Base-by-base conservation (phyloP, 108 stramenopile genomes). In the Cylindrotheca fusiformis region DNA sequence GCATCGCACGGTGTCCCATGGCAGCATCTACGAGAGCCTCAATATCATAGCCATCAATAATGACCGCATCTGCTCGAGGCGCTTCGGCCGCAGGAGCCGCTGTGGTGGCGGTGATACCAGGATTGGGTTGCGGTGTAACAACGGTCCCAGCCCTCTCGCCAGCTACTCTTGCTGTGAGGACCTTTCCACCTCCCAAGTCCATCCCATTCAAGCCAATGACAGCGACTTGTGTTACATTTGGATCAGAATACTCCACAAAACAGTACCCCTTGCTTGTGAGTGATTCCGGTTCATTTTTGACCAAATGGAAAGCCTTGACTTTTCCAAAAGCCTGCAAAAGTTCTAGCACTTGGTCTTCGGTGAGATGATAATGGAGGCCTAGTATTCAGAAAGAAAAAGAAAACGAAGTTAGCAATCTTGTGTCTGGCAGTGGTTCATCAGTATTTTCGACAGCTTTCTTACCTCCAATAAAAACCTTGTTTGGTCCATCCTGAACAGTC, bases 401-500 rank as follows among this genome's bases (percentile, higher is more conserved):
- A 31, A 50, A 4, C 18, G 52, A 52, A 52, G 19, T 8, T 45
- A 14, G 44, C 14, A 14, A n/a, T 14, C 44, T 45, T 45, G 14
- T 14, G 14, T 14, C 44, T 14, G 14, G 14, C 10, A 45, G 44
- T 14, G 10, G 44, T 45, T 14, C 14, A 10, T 20, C 8, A 2
- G 4, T 22, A 6, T n/a, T n/a, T n/a, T n/a, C n/a, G 48, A 20
- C 32, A 4, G 23, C 10, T 14, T 20, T 26, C 71, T 56, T 58
- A 74, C 72, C 99, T 17, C 99, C 97, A 55, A 99, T 86, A 65
- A 99, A 99, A n/a, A 99, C 82, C 79, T 98, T 99, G 77, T 97
- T 92, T 44, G 97, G 97, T 26, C 97, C 92, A 76, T 99, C 99
- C 21, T 80, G 82, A n/a, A 99, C 97, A 18, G 77, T 88, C 31